Evolutionary conservation across 805 yeast species (phyloP).

Genomic region (Suhomyces kilbournensis): DNA sequence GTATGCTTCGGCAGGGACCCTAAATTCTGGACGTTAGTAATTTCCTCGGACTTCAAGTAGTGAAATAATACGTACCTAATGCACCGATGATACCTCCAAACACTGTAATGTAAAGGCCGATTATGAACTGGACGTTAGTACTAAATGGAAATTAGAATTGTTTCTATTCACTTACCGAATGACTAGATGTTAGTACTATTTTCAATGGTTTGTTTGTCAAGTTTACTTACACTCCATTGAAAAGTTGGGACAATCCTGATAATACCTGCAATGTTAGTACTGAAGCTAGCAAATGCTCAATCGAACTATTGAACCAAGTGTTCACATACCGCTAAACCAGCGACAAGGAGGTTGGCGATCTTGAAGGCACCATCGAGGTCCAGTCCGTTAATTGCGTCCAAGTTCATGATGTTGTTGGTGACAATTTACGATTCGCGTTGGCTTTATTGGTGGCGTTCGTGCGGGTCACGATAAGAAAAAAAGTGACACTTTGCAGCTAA

Average conservation of each 20-base stretch:
- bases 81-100: slow-evolving; percentile 54
- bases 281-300: not conserved
- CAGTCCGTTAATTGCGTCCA: slow-evolving; percentile 41
- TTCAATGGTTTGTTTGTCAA: too few relatives aligned
- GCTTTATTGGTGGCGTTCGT: not conserved
- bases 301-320: not conserved
- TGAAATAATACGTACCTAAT: slow-evolving; percentile 37
- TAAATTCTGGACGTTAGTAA: slow-evolving; percentile 39
- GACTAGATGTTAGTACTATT: slow-evolving; percentile 27
- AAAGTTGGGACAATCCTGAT: slow-evolving; percentile 49
- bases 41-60: not conserved
- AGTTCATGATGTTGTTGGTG: slow-evolving; percentile 31
- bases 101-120: slow-evolving; percentile 55
- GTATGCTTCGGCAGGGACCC: slow-evolving; percentile 58
- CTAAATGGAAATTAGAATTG: not conserved
- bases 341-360: slow-evolving; percentile 53
- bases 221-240: slow-evolving; percentile 45
- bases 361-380: slow-evolving; percentile 48
- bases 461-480: slow-evolving; percentile 1
- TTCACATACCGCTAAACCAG: slow-evolving; percentile 44
- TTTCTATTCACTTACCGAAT: slow-evolving; percentile 25
- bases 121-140: slow-evolving; percentile 45
- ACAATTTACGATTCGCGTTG: not conserved
- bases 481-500: not conserved
- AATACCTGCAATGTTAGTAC: slow-evolving; percentile 31